These are phyloP conservation scores for Fusarium kyushuense DNA, from an alignment of 2,329 filamentous ascomycete species.

Conservation along the genomic window DNA sequence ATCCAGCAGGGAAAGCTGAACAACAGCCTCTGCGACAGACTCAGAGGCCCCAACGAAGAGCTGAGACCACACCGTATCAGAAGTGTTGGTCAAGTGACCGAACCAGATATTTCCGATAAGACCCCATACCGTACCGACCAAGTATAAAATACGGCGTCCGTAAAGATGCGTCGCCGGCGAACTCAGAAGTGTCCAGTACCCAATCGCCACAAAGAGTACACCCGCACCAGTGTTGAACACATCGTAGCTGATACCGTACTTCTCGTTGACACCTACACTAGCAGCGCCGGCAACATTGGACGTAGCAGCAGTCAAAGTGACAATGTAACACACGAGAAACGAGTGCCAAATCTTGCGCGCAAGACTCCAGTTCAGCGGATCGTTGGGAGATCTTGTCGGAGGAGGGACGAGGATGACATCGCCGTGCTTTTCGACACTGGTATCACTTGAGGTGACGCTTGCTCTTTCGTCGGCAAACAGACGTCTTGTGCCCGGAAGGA, in stretches of 20 bases:
- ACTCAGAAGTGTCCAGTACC: slow-evolving; percentile 66
- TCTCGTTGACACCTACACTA: slow-evolving; percentile 61
- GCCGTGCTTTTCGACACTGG: slow-evolving; percentile 48
- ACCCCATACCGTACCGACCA: slow-evolving; percentile 63
- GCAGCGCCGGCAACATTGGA: slow-evolving; percentile 67
- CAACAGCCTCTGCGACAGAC: slow-evolving; percentile 66
- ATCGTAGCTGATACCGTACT: slow-evolving; percentile 64
- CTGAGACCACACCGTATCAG: slow-evolving; percentile 66
- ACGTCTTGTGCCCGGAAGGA: slow-evolving; percentile 50
- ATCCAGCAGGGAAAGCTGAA: slow-evolving; percentile 68
- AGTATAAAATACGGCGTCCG: slow-evolving; percentile 65
- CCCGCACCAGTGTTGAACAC: slow-evolving; percentile 69
- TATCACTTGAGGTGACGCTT: slow-evolving; percentile 43
- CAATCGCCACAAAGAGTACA: slow-evolving; percentile 67
- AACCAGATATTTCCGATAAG: slow-evolving; percentile 67
- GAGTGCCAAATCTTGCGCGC: slow-evolving; percentile 64
- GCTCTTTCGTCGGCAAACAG: slow-evolving; percentile 47
- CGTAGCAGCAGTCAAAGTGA: slow-evolving; percentile 66
- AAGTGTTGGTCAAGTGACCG: slow-evolving; percentile 56
- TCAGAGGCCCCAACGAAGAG: slow-evolving; percentile 69
- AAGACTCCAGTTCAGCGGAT: slow-evolving; percentile 64
- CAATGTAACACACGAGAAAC: slow-evolving; percentile 64
- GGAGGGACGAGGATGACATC: slow-evolving; percentile 66
- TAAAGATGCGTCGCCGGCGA: slow-evolving; percentile 66
- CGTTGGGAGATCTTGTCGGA: slow-evolving; percentile 64